A percentile compares a stretch with the other conserved stretches of the same genome.
phyloP scores from a whole-genome alignment of 1,139 yeast species.

The Trichomonascaceae sp. region DNA sequence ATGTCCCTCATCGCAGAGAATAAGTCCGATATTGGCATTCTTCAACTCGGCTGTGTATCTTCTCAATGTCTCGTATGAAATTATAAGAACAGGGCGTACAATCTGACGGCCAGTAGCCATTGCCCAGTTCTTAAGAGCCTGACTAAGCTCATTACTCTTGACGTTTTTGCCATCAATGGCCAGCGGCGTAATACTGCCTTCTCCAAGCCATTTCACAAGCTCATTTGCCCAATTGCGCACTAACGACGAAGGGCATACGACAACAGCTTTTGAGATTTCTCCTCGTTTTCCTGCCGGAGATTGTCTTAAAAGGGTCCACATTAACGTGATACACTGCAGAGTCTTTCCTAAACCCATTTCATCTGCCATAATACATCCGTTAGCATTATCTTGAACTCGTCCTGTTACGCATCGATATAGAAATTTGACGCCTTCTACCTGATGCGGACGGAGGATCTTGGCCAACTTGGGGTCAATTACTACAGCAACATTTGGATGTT shows the following conservation, averaged over 20 bases:
- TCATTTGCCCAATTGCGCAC: conserved; percentile 98
- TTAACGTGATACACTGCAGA: conserved; percentile 79
- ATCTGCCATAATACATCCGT: conserved; percentile 99
- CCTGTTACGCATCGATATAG: conserved; percentile 89
- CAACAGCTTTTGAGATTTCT: conserved; percentile 83
- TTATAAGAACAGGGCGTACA: conserved; percentile 87
- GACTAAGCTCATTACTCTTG: conserved; percentile 49
- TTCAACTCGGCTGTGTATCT: conserved; percentile 74
- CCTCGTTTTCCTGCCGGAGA: conserved; percentile 77
- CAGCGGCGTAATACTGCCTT: conserved; percentile 77
- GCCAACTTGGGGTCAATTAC: conserved; percentile 89
- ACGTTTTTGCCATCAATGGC: conserved; percentile 82
- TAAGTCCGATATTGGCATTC: conserved; percentile 76
- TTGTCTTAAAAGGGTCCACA: conserved; percentile 92
- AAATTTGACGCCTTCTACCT: conserved; percentile 90
- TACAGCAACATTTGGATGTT: conserved; percentile 68
- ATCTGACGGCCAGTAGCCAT: conserved; percentile 81
- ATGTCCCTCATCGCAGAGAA: conserved; percentile 96
- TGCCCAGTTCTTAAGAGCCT: conserved; percentile 79
- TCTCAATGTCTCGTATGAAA: conserved; percentile 92
- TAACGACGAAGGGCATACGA: conserved; percentile 92
- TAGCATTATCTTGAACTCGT: conserved; percentile 73
- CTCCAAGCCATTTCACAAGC: conserved; percentile 91
- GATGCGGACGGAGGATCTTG: conserved; percentile 89
- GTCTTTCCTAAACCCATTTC: conserved; percentile 99